Base-by-base conservation (phyloP, 768 basidiomycete species). In the Tricholoma bakamatsutake region DNA sequence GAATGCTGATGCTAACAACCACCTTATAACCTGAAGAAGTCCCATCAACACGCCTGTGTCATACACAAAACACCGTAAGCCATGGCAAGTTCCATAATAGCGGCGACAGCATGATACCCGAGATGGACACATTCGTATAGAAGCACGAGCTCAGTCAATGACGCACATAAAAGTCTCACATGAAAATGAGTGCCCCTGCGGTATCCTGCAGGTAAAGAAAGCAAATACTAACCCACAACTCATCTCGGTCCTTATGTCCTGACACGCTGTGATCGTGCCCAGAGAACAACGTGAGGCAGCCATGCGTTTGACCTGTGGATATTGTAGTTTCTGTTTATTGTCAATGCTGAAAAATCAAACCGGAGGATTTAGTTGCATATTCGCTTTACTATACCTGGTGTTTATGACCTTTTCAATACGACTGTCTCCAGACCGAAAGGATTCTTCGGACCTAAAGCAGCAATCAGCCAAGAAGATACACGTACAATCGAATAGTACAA, bases 31-130 rank as follows among this genome's bases (percentile, higher is more conserved):
- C 24, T 27, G 13, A 24, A 39, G 17, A 2, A 10, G 18, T n/a
- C 1, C 45, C 54, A 55, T 55, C 54, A 55, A 55, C 54, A 55
- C 54, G 54, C 43, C 28, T 45, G 31, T 37, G 34, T 34, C 39
- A 9, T 17, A 24, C 34, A 13, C 12, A 45, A 45, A 40, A 3
- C n/a, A n/a, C 17, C 27, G 27, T 28, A 46, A 46, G 45, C 27
- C 11, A 31, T 30, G 15, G 15, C 17, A 31, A 17, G 17, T 24
- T 7, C 13, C 15, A 43, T 43, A 28, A 53, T 10, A 21, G 11
- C 50, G 28, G 40, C 40, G 27, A 53, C 33, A 33, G 13, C n/a
- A 53, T 31, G 28, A 48, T n/a, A 48, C 31, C 46, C n/a, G 46
- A 48, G 46, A 30, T 30, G 30, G 46, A 31, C 17, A 48, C 1